Evolutionary conservation across 1,139 yeast genomes (phyloP).

Genomic region (Zygotorulaspora mrakii): DNA sequence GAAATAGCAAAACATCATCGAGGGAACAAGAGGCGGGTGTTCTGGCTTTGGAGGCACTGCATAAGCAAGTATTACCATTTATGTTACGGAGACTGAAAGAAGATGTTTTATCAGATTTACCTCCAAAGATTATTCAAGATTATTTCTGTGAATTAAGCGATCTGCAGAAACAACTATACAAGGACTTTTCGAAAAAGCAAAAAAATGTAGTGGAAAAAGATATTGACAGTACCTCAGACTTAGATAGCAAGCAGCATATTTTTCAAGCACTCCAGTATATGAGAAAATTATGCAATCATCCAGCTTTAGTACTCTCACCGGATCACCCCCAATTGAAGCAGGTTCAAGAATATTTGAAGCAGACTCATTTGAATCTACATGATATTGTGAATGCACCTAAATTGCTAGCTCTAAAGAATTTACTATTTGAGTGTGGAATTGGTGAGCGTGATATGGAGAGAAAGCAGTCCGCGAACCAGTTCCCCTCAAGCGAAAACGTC

Average conservation of each 20-base stretch:
- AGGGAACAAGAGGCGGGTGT: constrained; percentile 98
- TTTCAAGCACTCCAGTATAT: constrained; percentile 97
- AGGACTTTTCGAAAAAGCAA: constrained; percentile 87
- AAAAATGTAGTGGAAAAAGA: constrained; percentile 68
- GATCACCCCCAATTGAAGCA: constrained; percentile 79
- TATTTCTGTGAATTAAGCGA: constrained; percentile 95
- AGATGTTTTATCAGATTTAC: constrained; percentile 91
- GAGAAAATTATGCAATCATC: constrained; percentile 96
- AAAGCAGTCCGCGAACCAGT: constrained; percentile 38
- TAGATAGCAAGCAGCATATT: constrained; percentile 75
- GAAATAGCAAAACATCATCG: constrained; percentile 85
- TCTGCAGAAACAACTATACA: constrained; percentile 80
- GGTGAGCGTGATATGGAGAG: constrained; percentile 57
- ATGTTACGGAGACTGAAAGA: constrained; percentile 94
- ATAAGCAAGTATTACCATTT: constrained; percentile 94
- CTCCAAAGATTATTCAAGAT: constrained; percentile 97
- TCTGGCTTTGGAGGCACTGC: constrained; percentile 88
- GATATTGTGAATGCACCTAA: constrained; percentile 90
- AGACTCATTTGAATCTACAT: constrained; percentile 56
- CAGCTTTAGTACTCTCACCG: constrained; percentile 82
- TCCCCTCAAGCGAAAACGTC: constrained; percentile 57
- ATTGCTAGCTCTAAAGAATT: constrained; percentile 72
- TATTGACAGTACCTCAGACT: constrained; percentile 43
- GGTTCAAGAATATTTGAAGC: constrained; percentile 56
- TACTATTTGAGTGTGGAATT: constrained; percentile 90